Evolutionary conservation across 805 yeast species (phyloP).

Genomic region (Blastobotrys chiropterorum): DNA sequence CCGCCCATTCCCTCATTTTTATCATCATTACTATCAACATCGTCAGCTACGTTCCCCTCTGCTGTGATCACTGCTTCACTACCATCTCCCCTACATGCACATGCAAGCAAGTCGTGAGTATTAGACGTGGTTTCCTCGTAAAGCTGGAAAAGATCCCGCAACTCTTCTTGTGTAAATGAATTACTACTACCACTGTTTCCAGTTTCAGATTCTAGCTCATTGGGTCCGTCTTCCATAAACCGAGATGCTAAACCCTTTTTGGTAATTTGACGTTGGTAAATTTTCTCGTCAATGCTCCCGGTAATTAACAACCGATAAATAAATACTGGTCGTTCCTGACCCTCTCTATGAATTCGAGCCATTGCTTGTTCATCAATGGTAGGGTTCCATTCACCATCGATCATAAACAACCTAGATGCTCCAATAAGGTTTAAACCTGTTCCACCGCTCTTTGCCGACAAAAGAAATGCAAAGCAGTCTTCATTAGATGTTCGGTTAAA

Average conservation of each 20-base stretch:
- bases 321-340: constrained; percentile 71
- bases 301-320: constrained; percentile 80
- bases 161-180: constrained; percentile 60
- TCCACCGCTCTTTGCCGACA: constrained; percentile 92
- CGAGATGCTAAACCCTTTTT: constrained; percentile 73
- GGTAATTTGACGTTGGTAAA: constrained; percentile 83
- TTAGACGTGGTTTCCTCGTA: constrained; percentile 23
- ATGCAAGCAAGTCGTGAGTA: constrained; percentile 34
- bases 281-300: constrained; percentile 91
- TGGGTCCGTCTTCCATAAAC: constrained; percentile 41
- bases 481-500: constrained; percentile 50
- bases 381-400: constrained; percentile 98
- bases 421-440: constrained; percentile 87
- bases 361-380: constrained; percentile 87
- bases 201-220: neutral
- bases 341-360: constrained; percentile 94
- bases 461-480: constrained; percentile 54
- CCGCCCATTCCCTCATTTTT: constrained; percentile 26
- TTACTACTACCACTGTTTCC: constrained; percentile 37
- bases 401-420: constrained; percentile 75
- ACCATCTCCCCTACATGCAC: constrained; percentile 43
- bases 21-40: constrained; percentile 24
- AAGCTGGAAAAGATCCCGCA: constrained; percentile 69
- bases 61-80: constrained; percentile 20
- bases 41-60: constrained; percentile 10